phyloP scores from a whole-genome alignment of 2,329 filamentous ascomycete genomes.

The Ceratocystis harringtonii region DNA sequence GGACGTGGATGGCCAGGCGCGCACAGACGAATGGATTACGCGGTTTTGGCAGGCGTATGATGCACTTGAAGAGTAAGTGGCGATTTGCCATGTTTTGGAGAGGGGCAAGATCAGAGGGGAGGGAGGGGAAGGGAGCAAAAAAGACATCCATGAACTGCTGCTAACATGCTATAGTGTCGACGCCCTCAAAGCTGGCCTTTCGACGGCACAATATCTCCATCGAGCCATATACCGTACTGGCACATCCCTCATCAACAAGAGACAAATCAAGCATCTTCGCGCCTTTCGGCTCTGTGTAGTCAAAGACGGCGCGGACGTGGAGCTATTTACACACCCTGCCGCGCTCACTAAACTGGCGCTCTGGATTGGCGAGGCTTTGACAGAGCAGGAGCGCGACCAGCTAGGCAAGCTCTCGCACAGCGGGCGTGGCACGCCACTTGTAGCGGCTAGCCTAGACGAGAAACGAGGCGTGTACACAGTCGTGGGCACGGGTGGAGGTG shows the following conservation, averaged over 20 bases:
- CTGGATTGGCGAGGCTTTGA: constrained; percentile 86
- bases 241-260: constrained; percentile 79
- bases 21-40: constrained; percentile 48
- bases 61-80: constrained; percentile 49
- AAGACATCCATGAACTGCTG: constrained; percentile 31
- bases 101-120: constrained; percentile 17
- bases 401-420: constrained; percentile 55
- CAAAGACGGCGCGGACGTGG: constrained; percentile 81
- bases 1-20: constrained; percentile 34
- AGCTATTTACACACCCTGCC: constrained; percentile 83
- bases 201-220: constrained; percentile 76
- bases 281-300: constrained; percentile 93
- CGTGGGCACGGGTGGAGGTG: constrained; percentile 80
- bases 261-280: constrained; percentile 79
- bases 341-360: constrained; percentile 85
- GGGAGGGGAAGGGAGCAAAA: background rate
- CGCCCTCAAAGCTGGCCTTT: constrained; percentile 58
- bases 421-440: constrained; percentile 65
- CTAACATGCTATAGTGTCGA: constrained; percentile 46
- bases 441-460: constrained; percentile 82
- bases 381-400: constrained; percentile 68
- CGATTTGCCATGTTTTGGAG: background rate
- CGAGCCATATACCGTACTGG: constrained; percentile 87
- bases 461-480: constrained; percentile 77
- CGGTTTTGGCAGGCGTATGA: constrained; percentile 61